Evolutionary conservation across 2,329 filamentous ascomycete genomes (phyloP).

Genomic region (Apiospora sp.): DNA sequence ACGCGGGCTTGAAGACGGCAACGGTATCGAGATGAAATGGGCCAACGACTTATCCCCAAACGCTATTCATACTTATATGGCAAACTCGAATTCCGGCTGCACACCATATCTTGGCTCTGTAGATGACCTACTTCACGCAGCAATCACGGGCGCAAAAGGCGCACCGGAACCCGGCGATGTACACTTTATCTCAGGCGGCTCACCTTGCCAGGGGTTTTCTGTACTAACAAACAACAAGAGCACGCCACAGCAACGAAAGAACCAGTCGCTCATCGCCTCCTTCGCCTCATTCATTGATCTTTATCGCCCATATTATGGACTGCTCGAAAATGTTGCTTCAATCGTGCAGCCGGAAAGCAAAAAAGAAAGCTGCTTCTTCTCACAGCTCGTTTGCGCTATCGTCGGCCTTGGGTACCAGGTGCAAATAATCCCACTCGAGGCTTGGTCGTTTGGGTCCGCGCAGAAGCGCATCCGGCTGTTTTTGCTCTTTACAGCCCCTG

Average conservation of each 20-base stretch:
- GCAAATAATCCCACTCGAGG: constrained; percentile 71
- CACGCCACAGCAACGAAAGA: constrained; percentile 65
- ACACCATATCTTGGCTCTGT: constrained; percentile 75
- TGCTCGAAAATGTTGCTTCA: constrained; percentile 78
- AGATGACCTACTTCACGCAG: constrained; percentile 68
- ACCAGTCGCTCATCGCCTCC: constrained; percentile 80
- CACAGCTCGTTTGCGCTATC: constrained; percentile 75
- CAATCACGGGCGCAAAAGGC: constrained; percentile 57
- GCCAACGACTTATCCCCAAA: constrained; percentile 70
- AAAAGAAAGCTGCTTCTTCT: constrained; percentile 70
- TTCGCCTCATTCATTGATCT: constrained; percentile 79
- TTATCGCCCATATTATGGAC: constrained; percentile 76
- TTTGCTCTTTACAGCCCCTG: constrained; percentile 74
- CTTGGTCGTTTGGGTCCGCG: constrained; percentile 72
- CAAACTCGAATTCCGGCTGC: constrained; percentile 61
- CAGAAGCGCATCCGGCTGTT: constrained; percentile 76
- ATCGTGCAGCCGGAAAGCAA: constrained; percentile 63
- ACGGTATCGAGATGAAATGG: constrained; percentile 69
- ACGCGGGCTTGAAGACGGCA: constrained; percentile 76
- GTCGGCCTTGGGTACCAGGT: constrained; percentile 82
- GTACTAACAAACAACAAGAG: constrained; percentile 64
- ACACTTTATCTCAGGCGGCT: constrained; percentile 75
- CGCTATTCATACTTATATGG: constrained; percentile 77
- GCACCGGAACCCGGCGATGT: constrained; percentile 70
- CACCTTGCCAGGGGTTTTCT: constrained; percentile 82